Conservation (phyloP, 177 flowering plant genomes). For the Vitis hybrid region DNA sequence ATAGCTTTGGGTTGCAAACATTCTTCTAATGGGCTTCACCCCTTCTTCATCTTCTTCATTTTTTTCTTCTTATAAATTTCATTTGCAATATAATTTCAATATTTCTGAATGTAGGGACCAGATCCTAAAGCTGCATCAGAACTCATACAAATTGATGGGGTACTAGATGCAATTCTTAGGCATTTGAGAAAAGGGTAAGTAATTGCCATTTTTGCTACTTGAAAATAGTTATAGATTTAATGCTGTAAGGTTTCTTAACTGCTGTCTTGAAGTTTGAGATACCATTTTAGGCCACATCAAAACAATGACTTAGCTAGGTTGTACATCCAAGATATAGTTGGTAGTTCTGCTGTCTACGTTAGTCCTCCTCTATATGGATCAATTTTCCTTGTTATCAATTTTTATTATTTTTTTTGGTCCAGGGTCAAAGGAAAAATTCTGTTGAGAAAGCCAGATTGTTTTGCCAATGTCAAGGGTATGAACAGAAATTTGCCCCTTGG, state of each 20-base stretch:
- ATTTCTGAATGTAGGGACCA: slow-evolving; percentile 68
- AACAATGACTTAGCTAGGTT: no score
- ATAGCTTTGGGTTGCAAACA: no score
- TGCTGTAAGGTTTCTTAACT: background rate
- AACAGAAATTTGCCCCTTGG: no score
- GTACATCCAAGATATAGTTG: no score
- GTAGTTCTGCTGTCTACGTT: no score
- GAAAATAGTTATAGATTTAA: background rate
- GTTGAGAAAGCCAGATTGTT: no score
- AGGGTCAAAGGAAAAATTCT: no score
- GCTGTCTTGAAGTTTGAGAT: background rate
- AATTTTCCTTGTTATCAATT: no score
- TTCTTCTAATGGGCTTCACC: background rate
- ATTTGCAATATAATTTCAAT: slow-evolving; percentile 14
- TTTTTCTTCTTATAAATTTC: background rate
- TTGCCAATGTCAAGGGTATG: no score
- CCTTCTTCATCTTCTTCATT: background rate
- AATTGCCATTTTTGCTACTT: background rate
- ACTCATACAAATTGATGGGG: slow-evolving; percentile 77
- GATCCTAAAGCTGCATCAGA: slow-evolving; percentile 80
- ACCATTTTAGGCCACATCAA: no score
- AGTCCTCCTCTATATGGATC: no score
- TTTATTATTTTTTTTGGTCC: no score
- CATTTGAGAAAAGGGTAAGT: slow-evolving; percentile 82
- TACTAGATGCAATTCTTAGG: slow-evolving; percentile 69